These are phyloP conservation scores for Rubroshorea leprosula DNA, from an alignment of 345 rosid species.

Conservation along the genomic window DNA sequence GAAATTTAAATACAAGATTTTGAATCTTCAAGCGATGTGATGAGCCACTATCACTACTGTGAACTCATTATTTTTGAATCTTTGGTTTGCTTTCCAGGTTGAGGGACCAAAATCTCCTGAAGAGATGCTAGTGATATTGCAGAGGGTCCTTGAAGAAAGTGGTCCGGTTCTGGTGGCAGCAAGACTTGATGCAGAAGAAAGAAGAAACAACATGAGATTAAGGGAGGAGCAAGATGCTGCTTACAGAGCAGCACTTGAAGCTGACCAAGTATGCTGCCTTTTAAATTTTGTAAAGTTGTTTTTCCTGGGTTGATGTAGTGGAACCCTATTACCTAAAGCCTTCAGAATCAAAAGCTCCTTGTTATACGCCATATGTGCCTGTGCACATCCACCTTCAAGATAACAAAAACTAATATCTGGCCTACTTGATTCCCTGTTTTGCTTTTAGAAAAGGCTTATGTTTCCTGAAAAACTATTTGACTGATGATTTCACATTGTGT, in stretches of 20 bases:
- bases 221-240: constrained; percentile 99
- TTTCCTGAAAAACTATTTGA: neutral
- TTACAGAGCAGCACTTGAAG: constrained; percentile 96
- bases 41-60: neutral
- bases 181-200: constrained; percentile 91
- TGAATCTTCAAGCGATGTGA: neutral
- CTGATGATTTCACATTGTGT: constrained; percentile 1
- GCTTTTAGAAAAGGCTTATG: neutral
- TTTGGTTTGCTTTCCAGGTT: constrained; percentile 37
- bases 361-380: neutral
- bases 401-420: neutral
- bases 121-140: constrained; percentile 65
- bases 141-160: constrained; percentile 95
- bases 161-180: constrained; percentile 77
- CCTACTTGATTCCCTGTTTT: neutral
- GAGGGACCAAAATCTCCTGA: constrained; percentile 93
- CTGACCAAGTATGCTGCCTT: constrained; percentile 67
- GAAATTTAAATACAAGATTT: no score
- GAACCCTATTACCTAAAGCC: neutral
- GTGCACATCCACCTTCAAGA: neutral
- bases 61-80: neutral
- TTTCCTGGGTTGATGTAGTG: neutral
- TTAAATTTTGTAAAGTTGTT: constrained; percentile 1
- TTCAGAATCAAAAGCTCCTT: neutral
- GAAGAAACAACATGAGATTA: constrained; percentile 65